Conservation (phyloP, 2,329 filamentous ascomycete genomes). For the Venturia oleaginea region DNA sequence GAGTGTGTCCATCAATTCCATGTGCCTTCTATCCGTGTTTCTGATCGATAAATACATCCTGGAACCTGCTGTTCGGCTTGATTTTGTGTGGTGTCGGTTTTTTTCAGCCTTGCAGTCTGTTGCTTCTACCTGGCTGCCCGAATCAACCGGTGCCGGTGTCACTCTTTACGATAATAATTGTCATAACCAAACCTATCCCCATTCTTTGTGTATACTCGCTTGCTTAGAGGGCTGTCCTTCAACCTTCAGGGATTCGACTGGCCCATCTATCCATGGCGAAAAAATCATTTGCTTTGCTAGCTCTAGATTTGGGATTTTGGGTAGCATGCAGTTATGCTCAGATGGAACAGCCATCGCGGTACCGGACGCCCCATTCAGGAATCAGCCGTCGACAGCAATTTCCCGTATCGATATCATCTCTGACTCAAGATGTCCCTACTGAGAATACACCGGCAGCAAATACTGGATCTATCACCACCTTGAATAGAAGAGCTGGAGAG, state of each 20-base stretch:
- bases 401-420: neutral
- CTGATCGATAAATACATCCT: constrained; percentile 3
- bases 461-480: neutral
- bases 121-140: neutral
- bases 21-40: neutral
- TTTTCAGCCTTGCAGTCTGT: constrained; percentile 3
- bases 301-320: neutral
- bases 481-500: neutral
- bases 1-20: constrained; percentile 1
- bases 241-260: neutral
- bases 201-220: neutral
- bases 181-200: neutral
- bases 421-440: neutral
- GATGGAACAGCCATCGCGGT: neutral
- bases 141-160: neutral
- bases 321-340: neutral
- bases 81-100: neutral
- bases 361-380: neutral
- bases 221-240: neutral
- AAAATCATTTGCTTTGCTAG: neutral
- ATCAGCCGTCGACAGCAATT: neutral
- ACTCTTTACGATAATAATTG: neutral
- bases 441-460: neutral
- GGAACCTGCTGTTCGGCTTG: neutral
- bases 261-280: neutral